These are phyloP conservation scores for Corylus heterophylla DNA, from an alignment of 306 rosid species.

Conservation along the genomic window DNA sequence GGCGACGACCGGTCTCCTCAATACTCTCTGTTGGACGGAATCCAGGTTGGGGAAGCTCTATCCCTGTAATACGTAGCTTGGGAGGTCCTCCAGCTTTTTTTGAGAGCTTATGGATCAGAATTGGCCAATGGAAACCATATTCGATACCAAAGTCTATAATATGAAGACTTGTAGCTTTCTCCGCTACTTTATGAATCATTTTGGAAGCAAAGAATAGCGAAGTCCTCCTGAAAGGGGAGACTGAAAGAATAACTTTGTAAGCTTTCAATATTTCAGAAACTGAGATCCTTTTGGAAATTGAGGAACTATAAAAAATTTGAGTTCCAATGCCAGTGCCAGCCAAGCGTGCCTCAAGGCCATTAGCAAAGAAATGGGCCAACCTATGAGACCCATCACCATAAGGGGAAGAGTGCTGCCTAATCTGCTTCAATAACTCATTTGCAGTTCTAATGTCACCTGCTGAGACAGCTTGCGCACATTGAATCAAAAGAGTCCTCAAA, in stretches of 20 bases:
- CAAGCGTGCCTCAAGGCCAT: constrained; percentile 61
- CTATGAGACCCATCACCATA: constrained; percentile 63
- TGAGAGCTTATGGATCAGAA: constrained; percentile 56
- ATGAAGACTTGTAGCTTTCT: constrained; percentile 51
- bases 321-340: constrained; percentile 38
- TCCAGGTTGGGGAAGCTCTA: constrained; percentile 76
- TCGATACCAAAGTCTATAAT: constrained; percentile 70
- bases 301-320: constrained; percentile 28
- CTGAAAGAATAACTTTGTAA: constrained; percentile 44
- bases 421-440: constrained; percentile 61
- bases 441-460: constrained; percentile 52
- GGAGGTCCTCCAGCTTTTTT: constrained; percentile 45
- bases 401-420: constrained; percentile 58
- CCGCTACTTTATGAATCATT: constrained; percentile 43
- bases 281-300: constrained; percentile 15
- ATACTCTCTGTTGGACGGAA: constrained; percentile 75
- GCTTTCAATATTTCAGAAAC: constrained; percentile 59
- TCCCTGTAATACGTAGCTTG: constrained; percentile 62
- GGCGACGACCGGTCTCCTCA: constrained; percentile 76
- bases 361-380: constrained; percentile 62
- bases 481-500: constrained; percentile 55
- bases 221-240: constrained; percentile 58
- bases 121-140: constrained; percentile 85
- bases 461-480: constrained; percentile 71
- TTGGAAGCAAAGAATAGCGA: constrained; percentile 35